Conservation (phyloP, 1,284 basidiomycete species). For the Melampsora occidentalis region DNA sequence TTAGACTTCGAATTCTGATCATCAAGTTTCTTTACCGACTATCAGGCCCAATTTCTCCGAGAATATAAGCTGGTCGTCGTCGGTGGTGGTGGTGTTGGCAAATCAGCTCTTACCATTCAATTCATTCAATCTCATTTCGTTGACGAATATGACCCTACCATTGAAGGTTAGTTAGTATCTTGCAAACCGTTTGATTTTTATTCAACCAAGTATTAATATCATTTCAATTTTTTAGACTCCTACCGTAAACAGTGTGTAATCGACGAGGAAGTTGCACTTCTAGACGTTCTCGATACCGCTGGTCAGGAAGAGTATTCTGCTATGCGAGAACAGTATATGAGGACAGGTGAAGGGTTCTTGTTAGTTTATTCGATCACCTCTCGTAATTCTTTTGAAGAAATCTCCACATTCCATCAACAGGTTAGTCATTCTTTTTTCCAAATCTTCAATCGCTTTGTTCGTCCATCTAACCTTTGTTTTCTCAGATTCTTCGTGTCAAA, state of each 20-base stretch:
- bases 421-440: conserved; percentile 58
- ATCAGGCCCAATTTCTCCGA: conserved; percentile 81
- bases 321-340: conserved; percentile 97
- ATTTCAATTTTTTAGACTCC: conserved; percentile 49
- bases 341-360: conserved; percentile 95
- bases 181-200: neutral
- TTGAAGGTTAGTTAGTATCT: conserved; percentile 66
- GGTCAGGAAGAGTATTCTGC: conserved; percentile 99
- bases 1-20: too few species aligned
- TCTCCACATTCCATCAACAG: conserved; percentile 95
- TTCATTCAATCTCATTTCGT: conserved; percentile 75
- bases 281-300: conserved; percentile 97
- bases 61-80: conserved; percentile 98
- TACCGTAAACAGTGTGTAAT: conserved; percentile 61
- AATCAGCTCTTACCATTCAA: conserved; percentile 56
- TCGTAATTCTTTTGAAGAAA: conserved; percentile 95
- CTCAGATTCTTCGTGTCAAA: conserved; percentile 66
- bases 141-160: conserved; percentile 97
- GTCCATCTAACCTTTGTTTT: conserved; percentile 41
- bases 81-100: conserved; percentile 80
- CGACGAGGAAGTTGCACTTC: conserved; percentile 93
- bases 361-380: conserved; percentile 99
- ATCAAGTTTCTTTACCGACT: too few species aligned
- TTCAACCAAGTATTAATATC: conserved; percentile 22
- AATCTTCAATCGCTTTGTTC: neutral